Conservation (phyloP, 148 eudicot species). For the Euryodendron excelsum region DNA sequence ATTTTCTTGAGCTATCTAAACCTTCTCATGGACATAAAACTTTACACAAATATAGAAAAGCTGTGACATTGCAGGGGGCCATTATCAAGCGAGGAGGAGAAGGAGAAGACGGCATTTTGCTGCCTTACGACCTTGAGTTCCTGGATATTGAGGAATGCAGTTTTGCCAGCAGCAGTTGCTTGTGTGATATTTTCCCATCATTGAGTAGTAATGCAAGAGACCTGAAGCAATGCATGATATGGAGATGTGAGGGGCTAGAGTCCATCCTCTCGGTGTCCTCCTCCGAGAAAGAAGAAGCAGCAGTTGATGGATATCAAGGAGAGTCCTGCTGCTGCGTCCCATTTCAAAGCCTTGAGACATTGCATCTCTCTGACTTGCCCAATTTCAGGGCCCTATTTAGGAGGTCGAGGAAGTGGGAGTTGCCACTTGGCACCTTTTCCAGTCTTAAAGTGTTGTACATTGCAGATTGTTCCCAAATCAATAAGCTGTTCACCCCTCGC, state of each 20-base stretch:
- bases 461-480: background rate
- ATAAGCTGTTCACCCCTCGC: background rate
- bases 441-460: constrained; percentile 1
- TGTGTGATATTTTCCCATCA: background rate
- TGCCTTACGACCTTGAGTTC: constrained; percentile 11
- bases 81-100: too few relatives aligned
- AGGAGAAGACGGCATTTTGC: too few relatives aligned
- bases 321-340: background rate
- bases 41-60: too few relatives aligned
- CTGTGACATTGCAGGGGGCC: too few relatives aligned
- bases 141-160: background rate
- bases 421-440: constrained; percentile 7
- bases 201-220: background rate
- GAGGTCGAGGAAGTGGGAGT: background rate
- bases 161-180: background rate
- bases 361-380: background rate
- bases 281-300: too few relatives aligned
- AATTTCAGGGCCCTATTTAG: background rate
- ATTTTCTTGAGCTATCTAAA: too few relatives aligned
- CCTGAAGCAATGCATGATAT: background rate
- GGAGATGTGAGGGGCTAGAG: background rate
- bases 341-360: constrained; percentile 6
- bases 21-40: too few relatives aligned
- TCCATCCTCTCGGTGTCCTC: background rate
- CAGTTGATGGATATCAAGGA: too few relatives aligned